Evolutionary conservation across 2,329 filamentous ascomycete species (phyloP).

Genomic region (Zopfia rhizophila): DNA sequence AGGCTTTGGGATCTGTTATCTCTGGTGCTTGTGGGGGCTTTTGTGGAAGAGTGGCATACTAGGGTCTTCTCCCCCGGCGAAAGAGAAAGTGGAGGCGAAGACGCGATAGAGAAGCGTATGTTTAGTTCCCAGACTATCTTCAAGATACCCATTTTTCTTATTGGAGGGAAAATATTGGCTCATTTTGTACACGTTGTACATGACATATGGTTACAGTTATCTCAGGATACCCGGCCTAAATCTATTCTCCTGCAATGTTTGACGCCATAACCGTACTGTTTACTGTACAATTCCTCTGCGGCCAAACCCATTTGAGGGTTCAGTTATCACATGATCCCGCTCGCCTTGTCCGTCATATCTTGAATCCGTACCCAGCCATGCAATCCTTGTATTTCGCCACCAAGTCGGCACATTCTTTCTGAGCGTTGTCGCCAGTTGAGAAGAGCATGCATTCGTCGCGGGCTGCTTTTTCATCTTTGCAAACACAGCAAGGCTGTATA

Average conservation of each 20-base stretch:
- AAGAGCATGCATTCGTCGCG: constrained; percentile 99
- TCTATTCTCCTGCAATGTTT: constrained; percentile 31
- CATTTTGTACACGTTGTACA: constrained; percentile 20
- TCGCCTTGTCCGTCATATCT: constrained; percentile 57
- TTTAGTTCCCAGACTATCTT: constrained; percentile 1
- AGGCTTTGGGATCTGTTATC: constrained; percentile 86
- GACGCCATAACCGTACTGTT: constrained; percentile 43
- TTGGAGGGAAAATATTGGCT: constrained; percentile 42
- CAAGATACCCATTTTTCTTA: constrained; percentile 15
- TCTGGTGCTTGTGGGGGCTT: constrained; percentile 86
- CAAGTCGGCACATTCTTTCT: constrained; percentile 82
- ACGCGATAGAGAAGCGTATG: constrained; percentile 41
- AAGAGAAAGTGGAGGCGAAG: constrained; percentile 48
- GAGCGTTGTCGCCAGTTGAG: constrained; percentile 83
- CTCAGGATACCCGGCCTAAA: constrained; percentile 16
- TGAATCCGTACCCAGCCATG: constrained; percentile 94
- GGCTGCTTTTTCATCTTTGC: constrained; percentile 90
- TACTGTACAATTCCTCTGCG: constrained; percentile 38
- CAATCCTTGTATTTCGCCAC: constrained; percentile 89
- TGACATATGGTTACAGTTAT: not conserved
- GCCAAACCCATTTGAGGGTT: constrained; percentile 1
- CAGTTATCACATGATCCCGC: not conserved
- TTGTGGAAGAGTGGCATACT: constrained; percentile 66
- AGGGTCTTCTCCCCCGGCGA: constrained; percentile 9
- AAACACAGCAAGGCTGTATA: constrained; percentile 91